Evolutionary conservation across 2,329 filamentous ascomycete species (phyloP), one percentile per base, ranked within the genome.

Genomic region (Aaosphaeria pasadenensis): DNA sequence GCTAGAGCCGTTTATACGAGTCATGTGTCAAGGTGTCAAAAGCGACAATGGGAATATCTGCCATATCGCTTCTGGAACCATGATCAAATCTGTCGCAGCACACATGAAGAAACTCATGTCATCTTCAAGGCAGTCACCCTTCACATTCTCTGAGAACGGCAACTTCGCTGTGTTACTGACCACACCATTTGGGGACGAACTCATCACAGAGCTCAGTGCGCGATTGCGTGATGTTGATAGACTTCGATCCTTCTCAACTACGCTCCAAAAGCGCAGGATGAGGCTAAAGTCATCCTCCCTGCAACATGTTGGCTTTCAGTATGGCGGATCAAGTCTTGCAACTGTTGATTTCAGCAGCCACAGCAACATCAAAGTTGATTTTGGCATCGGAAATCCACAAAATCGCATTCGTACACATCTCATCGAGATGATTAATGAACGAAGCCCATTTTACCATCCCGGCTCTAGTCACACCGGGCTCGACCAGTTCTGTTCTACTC

Each of bases 221-320:
- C 78, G 84, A 30, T 74, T 91, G 41, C 79, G 82, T 55, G 81
- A 84, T 9, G 81, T 94, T 48, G 83, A 88, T 59, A 81, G 86
- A 17, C 77, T 94, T 30, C 84, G 89, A 36, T 79, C 80, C 39
- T 89, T 88, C 59, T 75, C 90, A 29, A 79, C 84, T 40, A 83
- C 85, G 1, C 80, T 91, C 52, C 58, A 66, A 75, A 82, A 46
- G 73, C 76, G 52, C 75, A 81, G 55, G 75, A 78, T 44, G 78
- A 88, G 33, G 73, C 74, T 39, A 80, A 80, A 62, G 78, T 85
- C 55, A 73, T 78, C 38, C 77, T 92, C 47, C 74, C 76, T 55
- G 75, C 80, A 63, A 35, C 55, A 62, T 52, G 78, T 94, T 5
- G 73, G 79, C 3, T 90, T 94, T 64, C 81, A 77, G n/a, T 95